Base-by-base conservation (phyloP, 1,139 yeast species). In the Saccharomyces hybrid region DNA sequence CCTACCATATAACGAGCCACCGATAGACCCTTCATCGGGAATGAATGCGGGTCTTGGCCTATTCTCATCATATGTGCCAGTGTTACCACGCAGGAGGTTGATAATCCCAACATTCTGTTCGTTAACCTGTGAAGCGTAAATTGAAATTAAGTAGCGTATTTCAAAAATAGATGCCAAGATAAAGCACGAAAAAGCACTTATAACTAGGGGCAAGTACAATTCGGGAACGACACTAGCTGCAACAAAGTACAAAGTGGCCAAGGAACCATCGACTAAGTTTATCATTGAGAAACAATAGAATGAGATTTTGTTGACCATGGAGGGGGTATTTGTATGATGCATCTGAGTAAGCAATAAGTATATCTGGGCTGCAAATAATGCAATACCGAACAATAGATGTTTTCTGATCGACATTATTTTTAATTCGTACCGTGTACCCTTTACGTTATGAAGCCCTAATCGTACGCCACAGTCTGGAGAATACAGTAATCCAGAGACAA, bases 381-480 rank as follows among this genome's bases (percentile, higher is more conserved):
- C 55, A 5, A 82, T 75, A 3, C 81, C 76, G n/a, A 77, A 73
- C 1, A 79, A 60, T 23, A 85, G 70, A 16, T 78, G 74, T n/a
- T 66, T 67, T 57, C 80, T 76, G 34, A 79, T 70, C 51, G 76
- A 68, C 26, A 65, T 62, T 50, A 78, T 73, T 51, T 74, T 76
- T 3, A 81, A 75, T 61, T 82, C 88, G 53, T 73, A 70, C 57
- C 82, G 79, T 19, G 78, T 73, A 0, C 96, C 97, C n/a, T 60
- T 61, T n/a, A 80, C 73, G 3, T 67, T 63, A 27, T 73, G 73
- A 13, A 80, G 62, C 2, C 73, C 68, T 9, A 88, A 59, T 0
- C 78, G 69, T 2, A 85, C 67, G 0, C 91, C 96, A 73, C 98
- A 91, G 66, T 91, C 96, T 0, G 97, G 97, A 0, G 97, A 88